Base-by-base conservation (phyloP, 106 monocot species). In the Narthecium ossifragum region DNA sequence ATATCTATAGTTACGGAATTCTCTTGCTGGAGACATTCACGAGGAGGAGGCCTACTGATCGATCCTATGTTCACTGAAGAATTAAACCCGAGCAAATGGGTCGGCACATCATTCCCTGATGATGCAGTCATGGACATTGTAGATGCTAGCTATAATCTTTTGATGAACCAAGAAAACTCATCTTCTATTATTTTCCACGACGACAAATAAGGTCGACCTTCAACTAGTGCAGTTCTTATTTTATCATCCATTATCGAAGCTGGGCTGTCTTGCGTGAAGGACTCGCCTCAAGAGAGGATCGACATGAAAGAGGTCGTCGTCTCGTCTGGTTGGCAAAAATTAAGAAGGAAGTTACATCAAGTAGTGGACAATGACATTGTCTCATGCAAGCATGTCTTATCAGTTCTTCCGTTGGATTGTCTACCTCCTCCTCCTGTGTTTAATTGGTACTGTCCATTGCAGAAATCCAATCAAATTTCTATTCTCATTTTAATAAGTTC, bases 1-100 rank as follows among this genome's bases (percentile, higher is more conserved):
- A 72, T 22, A 57, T 72, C 1, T 72, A 72, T 37, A 72, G 71
- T 24, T 72, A 64, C 25, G 71, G 71, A 15, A 64, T 72, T 13
- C 4, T 64, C 6, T 13, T 64, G 46, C 47, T 72, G 4, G 64
- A 72, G 39, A 49, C 38, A 6, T 30, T 64, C 24, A 72, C 63
- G 22, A 21, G 71, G 17, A 72, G 49, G 48, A 72, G 29, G 34
- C 71, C 71, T 13, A 57, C 56, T 30, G 57, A 57, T n/a, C n/a
- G n/a, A n/a, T 64, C 4, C 55, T 0, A 62, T 64, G 71, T 71
- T 71, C 34, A 36, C 3, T 29, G 56, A 22, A 31, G 71, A 57
- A 21, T 37, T 36, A 20, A 64, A 30, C 55, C 36, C 64, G 22
- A 64, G 71, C 27, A 17, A 72, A 24, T 64, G 63, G 71, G 52